Evolutionary conservation across 1,284 basidiomycete genomes (phyloP).

Genomic region (Sanghuangporus weigelae): DNA sequence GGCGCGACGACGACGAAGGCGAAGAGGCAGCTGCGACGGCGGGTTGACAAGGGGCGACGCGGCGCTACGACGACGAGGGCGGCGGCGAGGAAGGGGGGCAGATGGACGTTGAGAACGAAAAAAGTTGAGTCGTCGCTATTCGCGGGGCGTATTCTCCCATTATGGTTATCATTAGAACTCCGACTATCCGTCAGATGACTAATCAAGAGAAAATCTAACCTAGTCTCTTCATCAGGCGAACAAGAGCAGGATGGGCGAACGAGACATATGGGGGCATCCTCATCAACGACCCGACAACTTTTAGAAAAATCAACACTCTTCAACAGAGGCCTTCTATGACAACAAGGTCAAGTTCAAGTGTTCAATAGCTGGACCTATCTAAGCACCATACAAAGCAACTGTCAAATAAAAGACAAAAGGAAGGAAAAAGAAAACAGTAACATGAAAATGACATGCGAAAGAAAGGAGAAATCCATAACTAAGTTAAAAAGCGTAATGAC

Average conservation of each 20-base stretch:
- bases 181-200: not conserved
- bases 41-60: not conserved
- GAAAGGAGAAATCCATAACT: not conserved
- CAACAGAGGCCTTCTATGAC: too few relatives aligned
- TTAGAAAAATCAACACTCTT: too few relatives aligned
- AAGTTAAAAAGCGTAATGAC: not conserved
- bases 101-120: conserved; percentile 16
- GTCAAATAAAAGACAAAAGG: not conserved
- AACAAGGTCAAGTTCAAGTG: too few relatives aligned
- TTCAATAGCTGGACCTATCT: not conserved
- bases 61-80: conserved; percentile 9
- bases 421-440: too few relatives aligned
- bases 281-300: too few relatives aligned
- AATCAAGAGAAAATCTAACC: too few relatives aligned
- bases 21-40: not conserved
- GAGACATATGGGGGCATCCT: too few relatives aligned
- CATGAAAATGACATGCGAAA: too few relatives aligned
- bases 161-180: conserved; percentile 2
- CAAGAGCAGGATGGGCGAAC: too few relatives aligned
- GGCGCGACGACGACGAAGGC: conserved; percentile 5
- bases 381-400: not conserved
- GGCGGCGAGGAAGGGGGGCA: conserved; percentile 8
- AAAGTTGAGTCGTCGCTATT: not conserved
- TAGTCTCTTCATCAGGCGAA: too few relatives aligned
- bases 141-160: not conserved